Evolutionary conservation across 495 filamentous ascomycete genomes (phyloP), one percentile per base, ranked within the genome.

Genomic region (Paragyromitra xinjiangensis): DNA sequence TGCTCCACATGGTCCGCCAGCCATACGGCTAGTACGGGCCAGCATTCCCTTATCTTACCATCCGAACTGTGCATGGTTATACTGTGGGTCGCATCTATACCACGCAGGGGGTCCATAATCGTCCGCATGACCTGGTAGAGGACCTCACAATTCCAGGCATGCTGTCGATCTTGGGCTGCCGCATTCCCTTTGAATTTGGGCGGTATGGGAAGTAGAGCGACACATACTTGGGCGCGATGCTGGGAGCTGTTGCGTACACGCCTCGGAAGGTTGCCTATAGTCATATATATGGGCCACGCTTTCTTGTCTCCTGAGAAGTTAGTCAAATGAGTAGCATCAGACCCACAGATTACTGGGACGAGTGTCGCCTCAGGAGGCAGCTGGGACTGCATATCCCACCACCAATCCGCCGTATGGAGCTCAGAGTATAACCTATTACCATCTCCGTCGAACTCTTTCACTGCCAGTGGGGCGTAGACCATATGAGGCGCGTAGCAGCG

Each of bases 401-500:
- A 72, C 69, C 34, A 72, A n/a, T 64, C 45, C 24, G 58, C 59
- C 3, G 45, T 72, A 55, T 64, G 59, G 8, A 72, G n/a, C 40
- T 72, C 59, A 6, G 14, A 51, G 29, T 72, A 72, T 8, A 64
- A 19, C 3, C 29, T 5, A 16, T 72, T 59, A 0, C 69, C 45
- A 9, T 9, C 6, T 1, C 5, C 14, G 6, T 72, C n/a, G 40
- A 39, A 42, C 19, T 64, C 59, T 22, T 22, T 22, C 19, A 22
- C 19, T 22, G n/a, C n/a, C n/a, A n/a, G n/a, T n/a, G 19, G 19
- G 19, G 19, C 19, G 19, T 22, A 22, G 19, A 22, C 19, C 19
- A 22, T 22, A 22, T 22, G 19, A 22, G 19, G 19, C 19, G 19
- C 19, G 19, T 22, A 22, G 19, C 19, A 22, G 19, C 19, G 0